Conservation (phyloP, 2,329 filamentous ascomycete genomes). For the Epichloe bromicola region DNA sequence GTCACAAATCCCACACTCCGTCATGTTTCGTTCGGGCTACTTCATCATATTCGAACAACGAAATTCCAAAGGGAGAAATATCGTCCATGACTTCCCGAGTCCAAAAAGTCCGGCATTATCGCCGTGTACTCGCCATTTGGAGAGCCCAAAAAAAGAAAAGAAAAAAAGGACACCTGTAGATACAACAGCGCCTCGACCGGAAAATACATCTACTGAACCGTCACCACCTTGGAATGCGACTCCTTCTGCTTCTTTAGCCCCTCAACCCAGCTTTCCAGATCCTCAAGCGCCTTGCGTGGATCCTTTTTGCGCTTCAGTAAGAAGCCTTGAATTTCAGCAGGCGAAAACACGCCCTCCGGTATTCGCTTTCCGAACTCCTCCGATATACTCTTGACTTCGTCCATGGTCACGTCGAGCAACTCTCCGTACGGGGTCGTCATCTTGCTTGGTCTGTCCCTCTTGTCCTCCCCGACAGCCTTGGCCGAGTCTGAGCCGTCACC, state of each 20-base stretch:
- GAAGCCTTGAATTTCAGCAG: conserved; percentile 54
- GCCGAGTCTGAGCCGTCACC: background rate
- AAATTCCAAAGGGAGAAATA: no score
- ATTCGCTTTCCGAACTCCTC: conserved; percentile 37
- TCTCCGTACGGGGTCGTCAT: background rate
- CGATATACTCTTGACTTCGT: conserved; percentile 33
- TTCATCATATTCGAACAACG: no score
- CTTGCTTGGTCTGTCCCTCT: conserved; percentile 1
- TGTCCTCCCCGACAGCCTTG: background rate
- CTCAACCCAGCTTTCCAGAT: conserved; percentile 41
- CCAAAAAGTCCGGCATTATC: no score
- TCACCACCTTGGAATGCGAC: conserved; percentile 32
- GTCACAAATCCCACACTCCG: no score
- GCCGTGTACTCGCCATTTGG: no score
- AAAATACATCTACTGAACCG: conserved; percentile 24
- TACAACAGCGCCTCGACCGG: no score
- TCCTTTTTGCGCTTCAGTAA: conserved; percentile 48
- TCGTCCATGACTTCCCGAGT: no score
- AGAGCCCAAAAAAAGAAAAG: no score
- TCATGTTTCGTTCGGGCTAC: no score
- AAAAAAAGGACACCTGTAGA: no score
- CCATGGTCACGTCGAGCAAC: conserved; percentile 19
- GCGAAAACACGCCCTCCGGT: conserved; percentile 38
- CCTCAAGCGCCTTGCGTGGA: conserved; percentile 39
- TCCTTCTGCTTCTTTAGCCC: conserved; percentile 37